Base-by-base conservation (phyloP, 495 filamentous ascomycete genomes). In the Geoglossum glabrum region DNA sequence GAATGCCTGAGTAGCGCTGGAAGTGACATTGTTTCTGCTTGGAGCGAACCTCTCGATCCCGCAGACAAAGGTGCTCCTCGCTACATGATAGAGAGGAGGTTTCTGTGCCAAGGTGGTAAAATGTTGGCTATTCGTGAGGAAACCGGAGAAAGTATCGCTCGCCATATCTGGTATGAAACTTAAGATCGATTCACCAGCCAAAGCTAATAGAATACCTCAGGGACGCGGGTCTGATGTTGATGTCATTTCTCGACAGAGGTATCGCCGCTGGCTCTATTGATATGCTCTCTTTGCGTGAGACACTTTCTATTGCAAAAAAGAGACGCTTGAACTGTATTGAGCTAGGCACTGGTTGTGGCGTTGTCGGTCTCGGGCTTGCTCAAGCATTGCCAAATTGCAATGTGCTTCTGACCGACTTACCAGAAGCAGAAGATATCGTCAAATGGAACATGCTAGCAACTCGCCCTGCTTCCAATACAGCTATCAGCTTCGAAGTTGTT, bases 71-170 rank as follows among this genome's bases (percentile, higher is more conserved):
- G 61, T 0, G 67, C 71, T 13, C 71, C 74, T 0, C 73, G 73
- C n/a, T 73, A 70, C 33, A 64, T 72, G 49, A 71, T 85, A 17
- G 72, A 79, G 57, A 72, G 80, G 56, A 70, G 78, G 0, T 72
- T 86, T 57, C 61, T 36, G 11, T 36, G 56, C 21, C 34, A 51
- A 5, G 56, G 55, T 19, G 55, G 62, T 30, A 58, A 61, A 7
- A 56, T 60, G 4, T 62, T 79, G 40, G 63, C 59, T 54, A 78
- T 96, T 23, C 85, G 84, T 72, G 92, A 98, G 64, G 90, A 97
- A 59, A 88, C 88, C 1, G 90, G 90, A 7, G 89, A 97, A 66
- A 95, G 86, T 66, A 95, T 98, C 63, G 90, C 90, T 17, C 77
- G 89, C 17, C 92, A 98, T 69, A 80, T 97, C 50, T 98, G 92